A percentile compares a stretch with the other conserved stretches of the same genome.
These are phyloP conservation scores for Phytopythium oedochilum DNA, from an alignment of 352 stramenopile species.

Conservation along the genomic window DNA sequence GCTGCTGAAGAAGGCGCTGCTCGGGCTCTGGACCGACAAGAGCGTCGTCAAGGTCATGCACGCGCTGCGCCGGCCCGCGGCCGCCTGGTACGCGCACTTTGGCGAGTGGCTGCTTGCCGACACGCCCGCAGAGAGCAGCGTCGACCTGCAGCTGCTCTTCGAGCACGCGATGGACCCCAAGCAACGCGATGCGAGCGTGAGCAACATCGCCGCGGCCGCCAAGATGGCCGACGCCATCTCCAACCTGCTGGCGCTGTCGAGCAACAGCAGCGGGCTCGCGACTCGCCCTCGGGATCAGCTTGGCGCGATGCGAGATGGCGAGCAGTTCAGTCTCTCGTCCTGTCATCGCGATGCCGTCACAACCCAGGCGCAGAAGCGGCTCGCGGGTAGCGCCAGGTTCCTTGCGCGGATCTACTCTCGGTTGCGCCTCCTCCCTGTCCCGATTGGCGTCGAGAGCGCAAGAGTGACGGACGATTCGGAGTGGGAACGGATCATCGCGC, in stretches of 20 bases:
- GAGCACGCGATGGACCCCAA: constrained; percentile 13
- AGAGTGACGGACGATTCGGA: constrained; percentile 5
- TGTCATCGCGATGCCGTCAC: background rate
- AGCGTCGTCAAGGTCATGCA: constrained; percentile 7
- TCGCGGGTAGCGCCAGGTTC: background rate
- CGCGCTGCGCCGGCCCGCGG: constrained; percentile 5
- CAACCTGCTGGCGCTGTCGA: background rate
- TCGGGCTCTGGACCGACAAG: constrained; percentile 7
- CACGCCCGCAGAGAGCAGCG: background rate
- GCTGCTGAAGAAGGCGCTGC: background rate
- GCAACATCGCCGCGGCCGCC: background rate
- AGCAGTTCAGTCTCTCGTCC: background rate
- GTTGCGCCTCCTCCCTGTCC: constrained; percentile 7
- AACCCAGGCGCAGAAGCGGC: background rate
- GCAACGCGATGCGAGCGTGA: constrained; percentile 5
- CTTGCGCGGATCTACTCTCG: constrained; percentile 7
- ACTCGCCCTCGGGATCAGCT: background rate
- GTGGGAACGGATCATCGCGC: background rate
- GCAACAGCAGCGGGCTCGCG: background rate
- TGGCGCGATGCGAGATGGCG: background rate
- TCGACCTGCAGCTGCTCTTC: constrained; percentile 27
- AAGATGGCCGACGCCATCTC: background rate
- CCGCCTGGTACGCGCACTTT: background rate
- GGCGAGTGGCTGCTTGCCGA: constrained; percentile 3
- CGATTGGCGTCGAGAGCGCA: background rate